A percentile compares a stretch with the other conserved stretches of the same genome.
Conservation (phyloP, 108 stramenopile species). For the Pseudonitzschia multistriata region DNA sequence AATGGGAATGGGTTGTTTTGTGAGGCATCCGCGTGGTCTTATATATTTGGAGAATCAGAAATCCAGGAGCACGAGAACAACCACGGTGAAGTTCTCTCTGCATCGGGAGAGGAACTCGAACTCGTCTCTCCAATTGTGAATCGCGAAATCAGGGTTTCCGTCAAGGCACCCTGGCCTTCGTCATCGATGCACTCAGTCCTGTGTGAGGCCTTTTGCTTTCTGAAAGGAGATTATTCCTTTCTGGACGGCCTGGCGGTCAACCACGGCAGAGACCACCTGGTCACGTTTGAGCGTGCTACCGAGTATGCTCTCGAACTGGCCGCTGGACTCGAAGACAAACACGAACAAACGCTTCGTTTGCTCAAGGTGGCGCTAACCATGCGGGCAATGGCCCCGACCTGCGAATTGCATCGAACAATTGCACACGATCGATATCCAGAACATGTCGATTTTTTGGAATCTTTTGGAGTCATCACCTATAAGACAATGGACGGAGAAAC, state of each 20-base stretch:
- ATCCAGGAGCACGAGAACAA: not conserved
- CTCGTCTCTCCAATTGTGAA: constrained; percentile 58
- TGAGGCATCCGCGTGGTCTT: not conserved
- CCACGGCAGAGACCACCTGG: constrained; percentile 11
- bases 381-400: constrained; percentile 69
- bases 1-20: not conserved
- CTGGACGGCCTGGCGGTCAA: constrained; percentile 23
- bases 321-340: not conserved
- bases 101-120: not conserved
- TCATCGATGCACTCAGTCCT: constrained; percentile 56
- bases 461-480: constrained; percentile 29
- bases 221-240: not conserved
- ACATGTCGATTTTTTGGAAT: constrained; percentile 15
- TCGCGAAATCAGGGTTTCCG: constrained; percentile 71
- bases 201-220: constrained; percentile 71
- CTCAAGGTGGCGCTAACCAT: constrained; percentile 54
- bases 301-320: constrained; percentile 33
- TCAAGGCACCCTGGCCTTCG: constrained; percentile 69
- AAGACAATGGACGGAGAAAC: not conserved
- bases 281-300: constrained; percentile 21
- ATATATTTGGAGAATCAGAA: not conserved
- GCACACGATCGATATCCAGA: constrained; percentile 31
- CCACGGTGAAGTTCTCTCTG: not conserved
- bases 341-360: constrained; percentile 7
- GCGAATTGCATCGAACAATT: constrained; percentile 77